Evolutionary conservation across 2,329 filamentous ascomycete genomes (phyloP).

Genomic region (Lasiodiplodia sp.): DNA sequence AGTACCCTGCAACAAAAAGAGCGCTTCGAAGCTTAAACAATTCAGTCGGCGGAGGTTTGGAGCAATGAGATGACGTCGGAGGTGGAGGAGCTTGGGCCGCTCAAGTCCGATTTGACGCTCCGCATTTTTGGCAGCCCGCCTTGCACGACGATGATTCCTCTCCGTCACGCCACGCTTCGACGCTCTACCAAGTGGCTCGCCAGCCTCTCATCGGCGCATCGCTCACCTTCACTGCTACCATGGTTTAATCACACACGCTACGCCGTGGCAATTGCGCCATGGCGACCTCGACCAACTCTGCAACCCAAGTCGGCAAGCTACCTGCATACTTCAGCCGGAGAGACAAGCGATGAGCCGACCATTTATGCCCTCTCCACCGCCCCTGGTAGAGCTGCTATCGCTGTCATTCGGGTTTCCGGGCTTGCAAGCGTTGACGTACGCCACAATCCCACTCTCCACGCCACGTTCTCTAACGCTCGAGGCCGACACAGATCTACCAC

Average conservation of each 20-base stretch:
- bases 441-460: not conserved
- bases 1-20: no score
- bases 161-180: slow-evolving; percentile 8
- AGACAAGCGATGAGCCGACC: slow-evolving; percentile 55
- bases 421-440: slow-evolving; percentile 72
- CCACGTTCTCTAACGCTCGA: slow-evolving; percentile 23
- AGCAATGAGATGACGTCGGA: not conserved
- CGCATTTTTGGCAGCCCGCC: slow-evolving; percentile 1
- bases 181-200: not conserved
- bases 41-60: not conserved
- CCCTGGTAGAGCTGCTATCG: slow-evolving; percentile 85
- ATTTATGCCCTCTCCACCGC: slow-evolving; percentile 94
- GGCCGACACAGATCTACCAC: slow-evolving; percentile 66
- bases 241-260: not conserved
- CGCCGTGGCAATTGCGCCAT: slow-evolving; percentile 10
- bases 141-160: slow-evolving; percentile 26
- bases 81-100: slow-evolving; percentile 17
- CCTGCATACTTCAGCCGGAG: slow-evolving; percentile 2
- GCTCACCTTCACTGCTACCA: not conserved
- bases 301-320: not conserved
- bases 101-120: slow-evolving; percentile 8
- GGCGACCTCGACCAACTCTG: not conserved
- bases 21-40: not conserved
- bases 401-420: slow-evolving; percentile 87
- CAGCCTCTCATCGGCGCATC: not conserved